phyloP scores from a whole-genome alignment of 306 rosid species.

The Ceratonia siliqua region DNA sequence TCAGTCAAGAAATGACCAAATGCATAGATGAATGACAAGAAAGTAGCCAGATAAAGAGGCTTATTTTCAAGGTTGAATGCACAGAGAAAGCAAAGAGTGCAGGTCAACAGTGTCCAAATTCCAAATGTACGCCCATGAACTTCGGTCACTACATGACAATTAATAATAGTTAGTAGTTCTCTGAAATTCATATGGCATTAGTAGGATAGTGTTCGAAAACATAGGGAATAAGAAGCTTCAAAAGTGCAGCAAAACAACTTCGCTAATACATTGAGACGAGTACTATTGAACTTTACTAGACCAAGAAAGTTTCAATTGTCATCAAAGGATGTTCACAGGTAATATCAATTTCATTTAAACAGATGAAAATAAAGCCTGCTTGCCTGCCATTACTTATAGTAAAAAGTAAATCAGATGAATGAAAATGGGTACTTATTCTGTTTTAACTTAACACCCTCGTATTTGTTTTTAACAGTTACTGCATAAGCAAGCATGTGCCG shows the following conservation, averaged over 20 bases:
- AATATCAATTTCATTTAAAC: background rate
- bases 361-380: slow-evolving; percentile 1
- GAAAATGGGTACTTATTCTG: background rate
- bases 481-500: slow-evolving; percentile 25
- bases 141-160: slow-evolving; percentile 67
- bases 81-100: slow-evolving; percentile 91
- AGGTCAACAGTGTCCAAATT: slow-evolving; percentile 86
- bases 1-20: slow-evolving; percentile 92
- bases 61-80: slow-evolving; percentile 92
- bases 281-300: background rate
- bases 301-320: background rate
- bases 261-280: background rate
- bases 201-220: slow-evolving; percentile 1
- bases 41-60: slow-evolving; percentile 80
- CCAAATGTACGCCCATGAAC: slow-evolving; percentile 98
- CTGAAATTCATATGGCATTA: background rate
- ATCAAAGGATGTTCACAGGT: slow-evolving; percentile 5
- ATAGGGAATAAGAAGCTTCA: slow-evolving; percentile 5
- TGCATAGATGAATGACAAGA: slow-evolving; percentile 83
- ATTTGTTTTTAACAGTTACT: background rate
- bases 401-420: slow-evolving; percentile 5
- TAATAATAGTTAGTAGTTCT: background rate
- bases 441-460: background rate
- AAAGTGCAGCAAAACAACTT: slow-evolving; percentile 28
- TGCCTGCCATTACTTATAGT: background rate